phyloP scores from a whole-genome alignment of 129 eudicot species.

The Deinandra increscens region DNA sequence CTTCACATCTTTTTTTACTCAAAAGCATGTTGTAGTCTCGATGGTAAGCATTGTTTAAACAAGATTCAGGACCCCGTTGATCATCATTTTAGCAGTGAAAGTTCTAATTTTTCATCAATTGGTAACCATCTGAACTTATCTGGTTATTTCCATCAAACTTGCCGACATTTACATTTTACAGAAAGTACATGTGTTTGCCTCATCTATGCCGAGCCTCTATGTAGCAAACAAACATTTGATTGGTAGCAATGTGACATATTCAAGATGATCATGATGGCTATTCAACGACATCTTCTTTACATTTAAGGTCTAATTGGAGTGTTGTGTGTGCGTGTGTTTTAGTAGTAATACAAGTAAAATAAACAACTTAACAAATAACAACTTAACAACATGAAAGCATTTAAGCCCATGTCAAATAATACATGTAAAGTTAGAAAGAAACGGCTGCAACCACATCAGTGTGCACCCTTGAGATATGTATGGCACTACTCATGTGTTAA shows the following conservation, averaged over 20 bases:
- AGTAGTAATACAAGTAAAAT: background rate
- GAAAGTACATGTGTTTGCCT: background rate
- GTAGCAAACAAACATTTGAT: background rate
- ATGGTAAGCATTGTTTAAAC: background rate
- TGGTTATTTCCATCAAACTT: background rate
- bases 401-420: background rate
- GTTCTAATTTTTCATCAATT: background rate
- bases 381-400: background rate
- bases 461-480: background rate
- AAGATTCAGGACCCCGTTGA: background rate
- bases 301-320: background rate
- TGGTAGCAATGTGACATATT: background rate
- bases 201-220: background rate
- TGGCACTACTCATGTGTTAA: background rate
- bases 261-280: background rate
- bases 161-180: background rate
- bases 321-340: background rate
- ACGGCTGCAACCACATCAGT: background rate
- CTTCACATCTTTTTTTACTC: slow-evolving; percentile 38
- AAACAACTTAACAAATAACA: background rate
- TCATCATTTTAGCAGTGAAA: background rate
- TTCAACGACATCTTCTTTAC: background rate
- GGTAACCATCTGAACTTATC: background rate
- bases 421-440: background rate
- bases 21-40: background rate